A percentile compares a stretch with the other conserved stretches of the same genome.
Evolutionary conservation across 192 early-diverging fungal species (phyloP).

Genomic region (Coemansia sp.): DNA sequence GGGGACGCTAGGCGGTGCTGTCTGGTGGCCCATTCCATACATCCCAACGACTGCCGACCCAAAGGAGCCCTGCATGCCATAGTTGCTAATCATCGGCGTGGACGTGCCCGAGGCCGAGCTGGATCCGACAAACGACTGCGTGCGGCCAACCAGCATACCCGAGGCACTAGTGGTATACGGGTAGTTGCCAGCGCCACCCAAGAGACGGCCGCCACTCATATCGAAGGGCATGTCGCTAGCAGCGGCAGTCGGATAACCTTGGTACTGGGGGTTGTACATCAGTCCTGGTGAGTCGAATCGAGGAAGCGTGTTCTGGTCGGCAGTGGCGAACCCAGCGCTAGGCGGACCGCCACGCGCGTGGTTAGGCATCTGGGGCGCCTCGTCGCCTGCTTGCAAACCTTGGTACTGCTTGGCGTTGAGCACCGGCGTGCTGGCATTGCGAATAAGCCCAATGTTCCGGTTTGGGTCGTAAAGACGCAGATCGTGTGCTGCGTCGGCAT

Average conservation of each 20-base stretch:
- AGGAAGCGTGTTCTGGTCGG: background rate
- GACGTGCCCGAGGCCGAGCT: constrained; percentile 14
- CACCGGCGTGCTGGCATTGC: constrained; percentile 51
- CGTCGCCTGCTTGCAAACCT: constrained; percentile 27
- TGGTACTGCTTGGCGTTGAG: constrained; percentile 55
- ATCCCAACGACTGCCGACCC: constrained; percentile 12
- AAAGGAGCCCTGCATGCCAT: constrained; percentile 29
- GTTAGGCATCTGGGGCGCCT: constrained; percentile 11
- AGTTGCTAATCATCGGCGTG: constrained; percentile 27
- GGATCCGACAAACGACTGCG: constrained; percentile 18
- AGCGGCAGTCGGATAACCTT: constrained; percentile 14
- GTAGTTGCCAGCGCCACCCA: constrained; percentile 18
- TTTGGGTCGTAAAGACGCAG: constrained; percentile 29
- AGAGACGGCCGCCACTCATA: constrained; percentile 14
- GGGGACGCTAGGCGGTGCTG: constrained; percentile 15
- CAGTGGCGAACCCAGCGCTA: constrained; percentile 8
- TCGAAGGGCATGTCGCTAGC: constrained; percentile 17
- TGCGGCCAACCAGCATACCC: constrained; percentile 20
- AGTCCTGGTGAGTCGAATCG: constrained; percentile 13
- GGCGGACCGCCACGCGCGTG: constrained; percentile 10
- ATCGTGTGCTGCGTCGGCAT: constrained; percentile 16
- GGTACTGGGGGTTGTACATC: constrained; percentile 24
- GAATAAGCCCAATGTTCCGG: constrained; percentile 39
- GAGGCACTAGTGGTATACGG: constrained; percentile 22
- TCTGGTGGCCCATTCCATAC: constrained; percentile 32